phyloP scores from a whole-genome alignment of 805 yeast genomes.

The Candida loeiensis region DNA sequence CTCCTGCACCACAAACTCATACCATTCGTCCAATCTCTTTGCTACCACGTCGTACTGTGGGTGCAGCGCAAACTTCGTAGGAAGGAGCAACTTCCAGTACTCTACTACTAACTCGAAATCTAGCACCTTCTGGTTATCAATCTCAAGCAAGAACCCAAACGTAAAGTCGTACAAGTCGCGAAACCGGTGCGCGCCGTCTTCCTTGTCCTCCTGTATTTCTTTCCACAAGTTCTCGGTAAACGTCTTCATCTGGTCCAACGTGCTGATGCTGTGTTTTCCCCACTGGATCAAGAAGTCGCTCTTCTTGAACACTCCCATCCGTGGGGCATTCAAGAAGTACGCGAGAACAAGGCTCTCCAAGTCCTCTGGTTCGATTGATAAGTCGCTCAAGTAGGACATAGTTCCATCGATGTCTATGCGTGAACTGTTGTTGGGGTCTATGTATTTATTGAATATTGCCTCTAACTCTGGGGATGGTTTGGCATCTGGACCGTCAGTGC shows the following conservation, averaged over 20 bases:
- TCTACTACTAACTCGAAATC: slow-evolving; percentile 60
- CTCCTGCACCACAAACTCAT: slow-evolving; percentile 44
- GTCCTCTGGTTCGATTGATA: slow-evolving; percentile 74
- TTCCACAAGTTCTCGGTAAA: slow-evolving; percentile 16
- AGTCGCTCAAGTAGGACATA: slow-evolving; percentile 57
- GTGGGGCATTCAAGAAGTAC: slow-evolving; percentile 61
- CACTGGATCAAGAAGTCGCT: slow-evolving; percentile 56
- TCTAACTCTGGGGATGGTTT: slow-evolving; percentile 17
- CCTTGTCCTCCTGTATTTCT: slow-evolving; percentile 8
- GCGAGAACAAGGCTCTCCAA: slow-evolving; percentile 67
- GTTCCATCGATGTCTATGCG: slow-evolving; percentile 79
- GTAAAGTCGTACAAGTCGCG: slow-evolving; percentile 66
- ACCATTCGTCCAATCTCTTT: slow-evolving; percentile 53
- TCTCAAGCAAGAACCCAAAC: slow-evolving; percentile 61
- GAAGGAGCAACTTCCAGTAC: slow-evolving; percentile 73
- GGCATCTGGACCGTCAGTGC: not conserved
- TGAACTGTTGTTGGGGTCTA: slow-evolving; percentile 26
- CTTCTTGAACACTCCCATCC: slow-evolving; percentile 57
- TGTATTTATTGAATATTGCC: slow-evolving; percentile 32
- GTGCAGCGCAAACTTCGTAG: slow-evolving; percentile 2
- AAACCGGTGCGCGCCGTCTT: slow-evolving; percentile 40
- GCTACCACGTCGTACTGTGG: slow-evolving; percentile 15
- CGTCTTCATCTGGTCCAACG: slow-evolving; percentile 46
- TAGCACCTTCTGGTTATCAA: slow-evolving; percentile 51
- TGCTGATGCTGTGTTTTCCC: slow-evolving; percentile 34